These are phyloP conservation scores for Yamagishiella unicocca DNA, from an alignment of 139 green algal species.

Conservation along the genomic window DNA sequence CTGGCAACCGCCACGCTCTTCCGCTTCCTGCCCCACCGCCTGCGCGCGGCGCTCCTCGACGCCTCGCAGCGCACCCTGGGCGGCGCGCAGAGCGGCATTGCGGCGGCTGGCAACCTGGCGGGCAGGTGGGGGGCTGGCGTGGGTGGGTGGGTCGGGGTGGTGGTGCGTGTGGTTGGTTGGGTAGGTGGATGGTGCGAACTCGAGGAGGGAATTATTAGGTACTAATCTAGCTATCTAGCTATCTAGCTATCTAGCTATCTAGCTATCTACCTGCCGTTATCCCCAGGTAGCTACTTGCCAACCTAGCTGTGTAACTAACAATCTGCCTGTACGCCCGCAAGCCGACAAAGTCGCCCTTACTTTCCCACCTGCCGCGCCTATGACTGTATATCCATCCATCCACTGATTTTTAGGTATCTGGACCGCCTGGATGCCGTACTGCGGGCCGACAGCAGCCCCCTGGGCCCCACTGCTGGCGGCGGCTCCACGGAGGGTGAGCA, in stretches of 20 bases:
- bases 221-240: no score
- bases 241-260: no score
- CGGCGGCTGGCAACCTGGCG: background rate
- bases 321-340: no score
- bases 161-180: background rate
- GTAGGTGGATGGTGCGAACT: background rate
- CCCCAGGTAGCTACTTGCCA: no score
- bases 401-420: conserved; percentile 13
- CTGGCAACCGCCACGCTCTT: background rate
- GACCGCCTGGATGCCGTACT: background rate
- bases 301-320: no score
- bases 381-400: no score
- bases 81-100: background rate
- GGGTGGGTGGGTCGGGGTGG: background rate
- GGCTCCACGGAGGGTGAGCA: no score
- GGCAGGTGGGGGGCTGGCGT: background rate
- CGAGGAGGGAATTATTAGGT: background rate
- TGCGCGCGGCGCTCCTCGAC: background rate
- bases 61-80: background rate
- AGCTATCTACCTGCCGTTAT: no score
- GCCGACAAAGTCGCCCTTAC: no score
- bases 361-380: no score
- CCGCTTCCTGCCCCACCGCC: background rate
- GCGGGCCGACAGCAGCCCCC: no score
- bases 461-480: no score